Evolutionary conservation across 2,329 filamentous ascomycete genomes (phyloP).

Genomic region (Amylocarpus encephaloides): DNA sequence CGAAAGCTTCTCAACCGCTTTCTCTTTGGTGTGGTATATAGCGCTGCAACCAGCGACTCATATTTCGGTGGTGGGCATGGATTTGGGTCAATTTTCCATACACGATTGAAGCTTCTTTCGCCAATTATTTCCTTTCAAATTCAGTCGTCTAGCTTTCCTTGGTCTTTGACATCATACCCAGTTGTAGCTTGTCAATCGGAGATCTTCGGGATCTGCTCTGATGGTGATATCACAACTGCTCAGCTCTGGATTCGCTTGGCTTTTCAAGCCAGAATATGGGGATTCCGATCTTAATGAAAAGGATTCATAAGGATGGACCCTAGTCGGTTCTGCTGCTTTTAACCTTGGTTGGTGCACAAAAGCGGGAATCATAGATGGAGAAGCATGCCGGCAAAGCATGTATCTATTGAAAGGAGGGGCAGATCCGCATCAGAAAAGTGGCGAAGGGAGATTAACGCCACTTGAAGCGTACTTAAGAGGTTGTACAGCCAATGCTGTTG

Average conservation of each 20-base stretch:
- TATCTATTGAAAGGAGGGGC: constrained; percentile 11
- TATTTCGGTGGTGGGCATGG: neutral
- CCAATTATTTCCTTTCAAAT: constrained; percentile 9
- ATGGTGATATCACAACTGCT: constrained; percentile 4
- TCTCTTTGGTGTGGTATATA: neutral
- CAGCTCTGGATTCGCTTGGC: constrained; percentile 7
- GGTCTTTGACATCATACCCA: constrained; percentile 4
- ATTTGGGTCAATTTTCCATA: constrained; percentile 1
- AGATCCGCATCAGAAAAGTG: constrained; percentile 5
- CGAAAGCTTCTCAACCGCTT: neutral
- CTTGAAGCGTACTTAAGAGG: constrained; percentile 11
- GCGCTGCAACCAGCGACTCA: neutral
- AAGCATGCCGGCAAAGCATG: constrained; percentile 7
- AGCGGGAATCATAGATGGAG: neutral
- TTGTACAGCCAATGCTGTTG: constrained; percentile 7
- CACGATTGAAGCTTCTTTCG: constrained; percentile 5
- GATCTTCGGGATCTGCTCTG: constrained; percentile 9
- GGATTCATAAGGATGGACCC: constrained; percentile 13
- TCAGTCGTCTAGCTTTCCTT: constrained; percentile 5
- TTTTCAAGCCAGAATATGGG: constrained; percentile 11
- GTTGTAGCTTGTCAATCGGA: constrained; percentile 5
- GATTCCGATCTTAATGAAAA: constrained; percentile 1
- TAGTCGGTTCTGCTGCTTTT: constrained; percentile 9
- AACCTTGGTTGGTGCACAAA: constrained; percentile 13
- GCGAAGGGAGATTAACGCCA: constrained; percentile 4